A percentile compares a stretch with the other conserved stretches of the same genome.
These are phyloP conservation scores for Chalaropsis thielavioides DNA, from an alignment of 2,329 filamentous ascomycete genomes.

Conservation along the genomic window DNA sequence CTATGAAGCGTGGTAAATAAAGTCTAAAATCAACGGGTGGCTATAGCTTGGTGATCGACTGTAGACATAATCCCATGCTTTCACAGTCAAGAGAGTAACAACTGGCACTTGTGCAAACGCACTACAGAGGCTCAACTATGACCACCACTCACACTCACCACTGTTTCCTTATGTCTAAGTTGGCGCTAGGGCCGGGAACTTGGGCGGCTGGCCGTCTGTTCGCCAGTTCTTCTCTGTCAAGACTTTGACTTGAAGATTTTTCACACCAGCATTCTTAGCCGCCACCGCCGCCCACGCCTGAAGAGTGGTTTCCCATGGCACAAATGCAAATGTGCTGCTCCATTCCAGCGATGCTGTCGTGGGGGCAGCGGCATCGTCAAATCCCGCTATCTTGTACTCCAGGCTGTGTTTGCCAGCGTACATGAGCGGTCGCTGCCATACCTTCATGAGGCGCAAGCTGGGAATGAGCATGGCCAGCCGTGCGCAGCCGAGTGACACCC, in stretches of 20 bases:
- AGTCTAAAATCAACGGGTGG: not conserved
- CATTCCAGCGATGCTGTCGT: conserved; percentile 16
- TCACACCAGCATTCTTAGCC: conserved; percentile 10
- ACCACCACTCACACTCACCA: not conserved
- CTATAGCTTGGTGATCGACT: not conserved
- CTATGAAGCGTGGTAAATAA: not conserved
- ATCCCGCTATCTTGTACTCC: conserved; percentile 16
- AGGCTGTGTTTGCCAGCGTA: conserved; percentile 21
- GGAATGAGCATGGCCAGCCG: conserved; percentile 21
- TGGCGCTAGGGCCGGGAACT: not conserved
- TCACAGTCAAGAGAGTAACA: not conserved
- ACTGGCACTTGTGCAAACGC: not conserved
- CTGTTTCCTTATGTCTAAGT: not conserved
- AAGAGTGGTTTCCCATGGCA: conserved; percentile 20
- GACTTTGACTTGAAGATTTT: not conserved
- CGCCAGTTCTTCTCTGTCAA: not conserved
- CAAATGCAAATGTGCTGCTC: conserved; percentile 20
- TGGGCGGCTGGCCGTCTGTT: conserved; percentile 9
- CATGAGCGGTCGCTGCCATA: conserved; percentile 21
- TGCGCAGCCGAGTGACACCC: conserved; percentile 19
- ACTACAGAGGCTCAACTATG: not conserved
- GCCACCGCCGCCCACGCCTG: conserved; percentile 21
- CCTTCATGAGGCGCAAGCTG: conserved; percentile 18
- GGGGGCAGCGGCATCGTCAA: not conserved
- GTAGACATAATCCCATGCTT: not conserved